Conservation (phyloP, 192 early-diverging fungal species). For the Allomyces macrogynus region DNA sequence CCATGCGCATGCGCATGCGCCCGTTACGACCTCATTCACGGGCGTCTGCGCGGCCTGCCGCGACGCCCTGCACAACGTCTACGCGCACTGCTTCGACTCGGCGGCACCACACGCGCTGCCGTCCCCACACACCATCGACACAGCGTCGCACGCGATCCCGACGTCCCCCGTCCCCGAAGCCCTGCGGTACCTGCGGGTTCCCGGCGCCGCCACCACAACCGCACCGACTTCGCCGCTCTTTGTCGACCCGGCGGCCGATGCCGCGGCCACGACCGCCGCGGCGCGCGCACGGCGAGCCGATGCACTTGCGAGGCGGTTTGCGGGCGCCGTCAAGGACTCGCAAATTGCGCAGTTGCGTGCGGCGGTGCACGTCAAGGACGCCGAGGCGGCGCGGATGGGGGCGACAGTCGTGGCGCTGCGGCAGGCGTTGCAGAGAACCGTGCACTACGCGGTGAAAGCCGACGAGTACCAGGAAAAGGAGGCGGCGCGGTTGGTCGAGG, state of each 20-base stretch:
- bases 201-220: neutral
- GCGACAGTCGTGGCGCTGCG: neutral
- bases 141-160: neutral
- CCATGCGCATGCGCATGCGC: too few species aligned
- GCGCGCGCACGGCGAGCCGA: neutral
- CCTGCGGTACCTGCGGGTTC: neutral
- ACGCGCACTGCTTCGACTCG: neutral
- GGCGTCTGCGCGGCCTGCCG: neutral
- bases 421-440: neutral
- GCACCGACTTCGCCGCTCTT: neutral
- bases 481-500: neutral
- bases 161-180: neutral
- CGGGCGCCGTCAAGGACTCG: neutral
- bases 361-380: neutral
- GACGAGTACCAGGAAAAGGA: neutral
- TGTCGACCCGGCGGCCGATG: neutral
- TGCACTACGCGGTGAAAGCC: neutral
- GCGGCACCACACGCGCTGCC: neutral
- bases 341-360: neutral
- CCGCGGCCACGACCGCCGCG: neutral
- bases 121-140: neutral
- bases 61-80: neutral
- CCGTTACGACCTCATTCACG: neutral
- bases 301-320: neutral
- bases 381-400: neutral